These are phyloP conservation scores for Citrus reticulata DNA, from an alignment of 345 rosid species.

Conservation along the genomic window DNA sequence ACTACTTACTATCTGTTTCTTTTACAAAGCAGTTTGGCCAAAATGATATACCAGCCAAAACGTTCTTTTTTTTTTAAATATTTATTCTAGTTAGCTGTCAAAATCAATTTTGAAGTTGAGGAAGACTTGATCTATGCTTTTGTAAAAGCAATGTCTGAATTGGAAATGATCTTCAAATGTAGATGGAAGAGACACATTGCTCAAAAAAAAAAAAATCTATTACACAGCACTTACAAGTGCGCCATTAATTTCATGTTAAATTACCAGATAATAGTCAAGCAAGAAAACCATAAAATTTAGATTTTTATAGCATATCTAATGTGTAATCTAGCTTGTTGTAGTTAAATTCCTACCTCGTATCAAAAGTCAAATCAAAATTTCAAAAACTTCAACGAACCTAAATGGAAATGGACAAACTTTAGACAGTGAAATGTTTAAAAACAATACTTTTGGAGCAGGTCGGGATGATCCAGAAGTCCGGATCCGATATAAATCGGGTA, in stretches of 20 bases:
- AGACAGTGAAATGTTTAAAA: not conserved
- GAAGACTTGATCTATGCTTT: not conserved
- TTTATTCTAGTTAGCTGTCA: not conserved
- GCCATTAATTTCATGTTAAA: not conserved
- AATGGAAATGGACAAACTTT: not conserved
- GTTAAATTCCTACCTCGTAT: not conserved
- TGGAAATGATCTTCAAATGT: not conserved
- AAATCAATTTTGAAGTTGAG: not conserved
- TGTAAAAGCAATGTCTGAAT: not conserved
- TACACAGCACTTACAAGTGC: too few relatives aligned
- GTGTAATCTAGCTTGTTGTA: not conserved
- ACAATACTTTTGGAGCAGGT: slow-evolving; percentile 70
- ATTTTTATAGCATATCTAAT: not conserved
- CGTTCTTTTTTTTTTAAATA: not conserved
- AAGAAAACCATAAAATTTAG: not conserved
- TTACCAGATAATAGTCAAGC: not conserved
- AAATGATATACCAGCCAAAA: not conserved
- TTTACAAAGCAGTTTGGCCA: not conserved
- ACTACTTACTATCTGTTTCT: not conserved
- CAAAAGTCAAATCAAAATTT: not conserved
- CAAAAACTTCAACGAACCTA: not conserved
- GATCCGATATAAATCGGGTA: slow-evolving; percentile 96
- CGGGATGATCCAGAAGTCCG: slow-evolving; percentile 73
- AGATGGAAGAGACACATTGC: not conserved
- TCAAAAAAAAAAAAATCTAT: not conserved